These are phyloP conservation scores for Citrus glauca DNA, from an alignment of 345 rosid genomes.

Conservation along the genomic window DNA sequence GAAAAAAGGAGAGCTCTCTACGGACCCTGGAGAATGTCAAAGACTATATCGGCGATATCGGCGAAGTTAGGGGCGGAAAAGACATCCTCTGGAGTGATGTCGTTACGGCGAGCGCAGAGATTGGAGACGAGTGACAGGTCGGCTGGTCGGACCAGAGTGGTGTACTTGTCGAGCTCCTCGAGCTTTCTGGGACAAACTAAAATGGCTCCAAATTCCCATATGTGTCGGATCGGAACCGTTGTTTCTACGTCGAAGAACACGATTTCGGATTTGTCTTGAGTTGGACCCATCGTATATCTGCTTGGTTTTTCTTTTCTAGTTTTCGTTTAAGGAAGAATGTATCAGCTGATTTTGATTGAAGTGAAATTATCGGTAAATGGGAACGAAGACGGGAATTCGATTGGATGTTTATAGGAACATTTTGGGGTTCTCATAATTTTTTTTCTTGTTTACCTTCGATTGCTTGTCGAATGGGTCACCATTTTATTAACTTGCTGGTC, in stretches of 20 bases:
- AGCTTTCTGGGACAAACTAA: conserved; percentile 73
- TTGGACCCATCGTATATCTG: conserved; percentile 30
- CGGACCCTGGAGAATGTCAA: conserved; percentile 69
- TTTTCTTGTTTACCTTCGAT: background rate
- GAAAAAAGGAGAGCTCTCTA: background rate
- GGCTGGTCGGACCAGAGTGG: conserved; percentile 69
- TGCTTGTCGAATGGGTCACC: background rate
- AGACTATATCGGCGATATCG: conserved; percentile 69
- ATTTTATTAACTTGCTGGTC: no score
- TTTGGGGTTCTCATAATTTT: background rate
- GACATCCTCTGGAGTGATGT: conserved; percentile 60
- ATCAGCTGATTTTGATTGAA: background rate
- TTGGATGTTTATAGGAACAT: background rate
- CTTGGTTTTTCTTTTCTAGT: no score
- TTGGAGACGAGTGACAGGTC: conserved; percentile 57
- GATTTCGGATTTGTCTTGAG: conserved; percentile 53
- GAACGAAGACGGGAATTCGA: background rate
- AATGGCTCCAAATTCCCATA: conserved; percentile 88
- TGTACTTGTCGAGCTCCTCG: conserved; percentile 61
- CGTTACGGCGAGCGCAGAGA: conserved; percentile 59
- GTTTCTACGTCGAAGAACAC: conserved; percentile 93
- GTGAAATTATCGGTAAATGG: background rate
- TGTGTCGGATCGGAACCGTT: conserved; percentile 52
- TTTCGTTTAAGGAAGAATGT: no score
- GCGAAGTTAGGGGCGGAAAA: conserved; percentile 55